Evolutionary conservation across 495 filamentous ascomycete species (phyloP), one percentile per base, ranked within the genome.

Genomic region (Hyphodiscus hymeniophilus): DNA sequence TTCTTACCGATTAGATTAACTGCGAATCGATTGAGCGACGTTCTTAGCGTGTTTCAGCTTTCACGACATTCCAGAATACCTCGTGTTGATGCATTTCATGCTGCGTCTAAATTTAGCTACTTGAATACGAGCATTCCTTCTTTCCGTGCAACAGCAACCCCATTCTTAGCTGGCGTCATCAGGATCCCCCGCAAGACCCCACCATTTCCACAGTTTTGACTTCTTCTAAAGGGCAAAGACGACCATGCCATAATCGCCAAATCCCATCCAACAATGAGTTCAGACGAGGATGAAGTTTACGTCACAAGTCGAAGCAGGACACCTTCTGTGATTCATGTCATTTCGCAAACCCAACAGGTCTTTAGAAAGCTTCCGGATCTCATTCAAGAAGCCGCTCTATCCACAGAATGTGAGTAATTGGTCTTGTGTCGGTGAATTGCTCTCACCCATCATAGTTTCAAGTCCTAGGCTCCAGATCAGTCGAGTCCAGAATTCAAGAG

Each of bases 361-460:
- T 57, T 57, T 35, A 17, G 47, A 7, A 35, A 50, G 13, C 30
- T 57, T 10, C 55, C 55, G 8, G 55, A 57, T 35, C 30, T 57
- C 11, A 57, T 57, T 33, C 55, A 57, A 48, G 55, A 57, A 38
- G 55, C 55, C 13, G 42, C 47, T 4, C 47, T 57, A 1, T 57
- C 55, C 15, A 57, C 55, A 18, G 55, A 57, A 47, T 57, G 55
- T 57, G 18, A 47, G 44, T 23, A n/a, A 12, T 30, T 21, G 12
- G 41, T 5, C 26, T 16, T 15, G 13, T 21, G 21, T 36, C n/a
- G 3, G 7, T 10, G 20, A 35, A 20, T 16, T 24, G 36, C 40
- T n/a, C 50, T 57, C 31, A 57, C 16, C 1, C 4, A 26, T 12
- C 3, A n/a, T 15, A 57, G 55, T 53, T 45, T 52, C 50, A 36